Evolutionary conservation across 1,284 basidiomycete genomes (phyloP).

Genomic region (Puccinia hordei): DNA sequence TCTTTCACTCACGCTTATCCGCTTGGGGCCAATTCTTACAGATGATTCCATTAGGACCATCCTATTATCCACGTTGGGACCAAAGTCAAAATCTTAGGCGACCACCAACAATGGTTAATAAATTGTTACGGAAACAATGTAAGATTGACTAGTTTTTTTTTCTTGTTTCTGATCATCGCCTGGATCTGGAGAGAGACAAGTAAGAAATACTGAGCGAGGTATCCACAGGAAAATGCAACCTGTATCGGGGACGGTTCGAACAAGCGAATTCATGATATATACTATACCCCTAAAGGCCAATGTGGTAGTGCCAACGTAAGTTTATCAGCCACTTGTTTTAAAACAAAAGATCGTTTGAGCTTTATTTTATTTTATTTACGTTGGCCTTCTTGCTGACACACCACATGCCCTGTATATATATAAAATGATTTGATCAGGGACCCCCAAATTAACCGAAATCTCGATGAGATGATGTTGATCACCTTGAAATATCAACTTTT

Average conservation of each 20-base stretch:
- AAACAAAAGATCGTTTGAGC: neutral
- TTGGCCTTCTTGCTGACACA: no score
- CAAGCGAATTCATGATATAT: neutral
- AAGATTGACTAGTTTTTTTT: neutral
- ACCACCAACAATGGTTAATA: slow-evolving; percentile 46
- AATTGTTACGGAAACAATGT: slow-evolving; percentile 49
- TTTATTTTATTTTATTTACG: neutral
- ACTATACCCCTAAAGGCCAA: slow-evolving; percentile 26
- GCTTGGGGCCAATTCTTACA: neutral
- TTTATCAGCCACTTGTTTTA: neutral
- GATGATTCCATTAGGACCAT: slow-evolving; percentile 19
- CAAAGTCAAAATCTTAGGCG: slow-evolving; percentile 52
- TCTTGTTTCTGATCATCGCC: neutral
- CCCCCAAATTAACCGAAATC: no score
- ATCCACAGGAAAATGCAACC: slow-evolving; percentile 14
- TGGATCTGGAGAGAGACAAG: no score
- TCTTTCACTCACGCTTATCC: neutral
- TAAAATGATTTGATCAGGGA: no score
- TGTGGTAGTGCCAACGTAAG: slow-evolving; percentile 24
- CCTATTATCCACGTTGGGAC: slow-evolving; percentile 52
- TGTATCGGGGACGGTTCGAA: slow-evolving; percentile 32
- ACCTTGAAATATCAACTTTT: neutral
- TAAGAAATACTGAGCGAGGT: no score
- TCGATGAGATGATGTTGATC: neutral
- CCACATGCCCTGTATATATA: no score